Conservation (phyloP, 495 filamentous ascomycete genomes). For the Annulohypoxylon bovei region DNA sequence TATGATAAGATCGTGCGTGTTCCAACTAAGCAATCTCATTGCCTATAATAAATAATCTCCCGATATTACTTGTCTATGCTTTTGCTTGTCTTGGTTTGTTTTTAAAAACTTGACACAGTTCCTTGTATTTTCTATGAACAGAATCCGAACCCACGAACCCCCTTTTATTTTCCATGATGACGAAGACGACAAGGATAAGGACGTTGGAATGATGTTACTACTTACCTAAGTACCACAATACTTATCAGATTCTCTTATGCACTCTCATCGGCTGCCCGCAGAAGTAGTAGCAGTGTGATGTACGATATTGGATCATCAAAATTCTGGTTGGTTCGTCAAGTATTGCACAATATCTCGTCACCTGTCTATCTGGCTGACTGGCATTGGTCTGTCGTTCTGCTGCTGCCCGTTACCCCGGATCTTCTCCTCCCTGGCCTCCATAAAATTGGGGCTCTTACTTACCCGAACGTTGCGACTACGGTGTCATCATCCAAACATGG, state of each 20-base stretch:
- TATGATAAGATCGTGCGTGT: conserved; percentile 14
- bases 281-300: background rate
- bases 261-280: conserved; percentile 12
- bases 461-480: conserved; percentile 30
- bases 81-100: conserved; percentile 1
- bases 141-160: background rate
- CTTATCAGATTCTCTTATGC: conserved; percentile 5
- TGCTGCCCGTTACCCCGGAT: conserved; percentile 41
- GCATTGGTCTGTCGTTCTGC: conserved; percentile 20
- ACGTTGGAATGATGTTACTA: background rate
- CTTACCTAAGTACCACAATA: conserved; percentile 9
- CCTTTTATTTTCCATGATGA: conserved; percentile 3
- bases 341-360: conserved; percentile 45
- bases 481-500: conserved; percentile 23
- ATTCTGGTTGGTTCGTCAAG: conserved; percentile 32
- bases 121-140: background rate
- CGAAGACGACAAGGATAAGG: background rate
- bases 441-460: conserved; percentile 20
- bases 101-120: background rate
- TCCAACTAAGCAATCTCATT: background rate
- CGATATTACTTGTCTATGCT: conserved; percentile 5
- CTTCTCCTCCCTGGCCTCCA: conserved; percentile 12
- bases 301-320: background rate
- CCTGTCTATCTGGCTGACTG: conserved; percentile 13
- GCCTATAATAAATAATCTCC: background rate